phyloP scores from a whole-genome alignment of 1,284 basidiomycete species.

The Apiotrichum sp. region DNA sequence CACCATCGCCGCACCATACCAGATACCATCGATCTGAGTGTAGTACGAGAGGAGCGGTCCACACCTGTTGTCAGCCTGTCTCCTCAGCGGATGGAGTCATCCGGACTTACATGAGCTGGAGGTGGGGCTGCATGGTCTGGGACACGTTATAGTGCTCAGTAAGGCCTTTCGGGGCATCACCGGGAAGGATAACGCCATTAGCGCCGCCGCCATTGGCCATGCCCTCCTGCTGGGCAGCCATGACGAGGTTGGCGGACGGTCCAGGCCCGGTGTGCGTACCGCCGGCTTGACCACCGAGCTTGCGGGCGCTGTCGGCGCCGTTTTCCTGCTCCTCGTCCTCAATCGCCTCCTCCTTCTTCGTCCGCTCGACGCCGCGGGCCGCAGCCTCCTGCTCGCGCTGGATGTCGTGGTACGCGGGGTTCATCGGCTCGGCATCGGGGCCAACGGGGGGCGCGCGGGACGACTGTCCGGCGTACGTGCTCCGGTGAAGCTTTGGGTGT shows the following conservation, averaged over 20 bases:
- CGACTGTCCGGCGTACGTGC: slow-evolving; percentile 23
- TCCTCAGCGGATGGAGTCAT: too few species aligned
- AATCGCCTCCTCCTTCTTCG: slow-evolving; percentile 1
- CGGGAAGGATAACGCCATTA: slow-evolving; percentile 4
- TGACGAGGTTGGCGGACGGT: slow-evolving; percentile 5
- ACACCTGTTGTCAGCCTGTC: slow-evolving; percentile 29
- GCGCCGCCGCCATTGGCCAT: background rate
- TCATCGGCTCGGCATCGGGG: slow-evolving; percentile 24
- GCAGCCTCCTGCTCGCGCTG: background rate
- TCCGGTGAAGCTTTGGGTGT: slow-evolving; percentile 35
- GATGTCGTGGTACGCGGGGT: slow-evolving; percentile 18
- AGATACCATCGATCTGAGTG: slow-evolving; percentile 68
- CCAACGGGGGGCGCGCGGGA: slow-evolving; percentile 8
- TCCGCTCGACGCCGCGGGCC: background rate
- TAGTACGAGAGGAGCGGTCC: slow-evolving; percentile 89
- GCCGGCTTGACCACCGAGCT: slow-evolving; percentile 31
- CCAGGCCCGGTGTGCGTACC: slow-evolving; percentile 24
- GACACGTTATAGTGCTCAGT: slow-evolving; percentile 26
- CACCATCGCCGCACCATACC: slow-evolving; percentile 79
- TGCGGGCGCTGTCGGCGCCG: slow-evolving; percentile 32
- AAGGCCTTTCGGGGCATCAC: background rate
- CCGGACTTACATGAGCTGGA: slow-evolving; percentile 46
- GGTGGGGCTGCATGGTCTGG: slow-evolving; percentile 44
- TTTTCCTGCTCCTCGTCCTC: slow-evolving; percentile 21
- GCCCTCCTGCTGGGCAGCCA: slow-evolving; percentile 13